phyloP scores from a whole-genome alignment of 768 basidiomycete species.

The Mycena galericulata region DNA sequence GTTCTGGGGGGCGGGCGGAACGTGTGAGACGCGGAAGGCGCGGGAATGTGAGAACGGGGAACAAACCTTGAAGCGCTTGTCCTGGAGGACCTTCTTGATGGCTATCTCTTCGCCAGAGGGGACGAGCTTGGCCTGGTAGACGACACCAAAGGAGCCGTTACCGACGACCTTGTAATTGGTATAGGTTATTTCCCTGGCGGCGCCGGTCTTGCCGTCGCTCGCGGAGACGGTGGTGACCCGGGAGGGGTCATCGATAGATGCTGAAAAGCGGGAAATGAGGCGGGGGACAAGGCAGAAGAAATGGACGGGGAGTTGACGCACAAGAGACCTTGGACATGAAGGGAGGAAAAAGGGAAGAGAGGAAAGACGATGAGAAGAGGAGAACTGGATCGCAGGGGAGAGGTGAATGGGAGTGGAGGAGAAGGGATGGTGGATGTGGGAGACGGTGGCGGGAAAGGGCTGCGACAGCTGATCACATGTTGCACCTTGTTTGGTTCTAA shows the following conservation, averaged over 20 bases:
- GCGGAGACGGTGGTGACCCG: constrained; percentile 96
- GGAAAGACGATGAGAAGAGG: constrained; percentile 17
- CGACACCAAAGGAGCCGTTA: constrained; percentile 99
- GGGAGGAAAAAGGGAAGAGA: constrained; percentile 25
- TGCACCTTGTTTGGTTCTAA: no score
- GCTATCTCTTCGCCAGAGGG: constrained; percentile 88
- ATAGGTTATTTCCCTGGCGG: constrained; percentile 89
- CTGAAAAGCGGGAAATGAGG: constrained; percentile 32
- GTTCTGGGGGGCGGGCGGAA: constrained; percentile 67
- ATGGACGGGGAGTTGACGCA: constrained; percentile 47
- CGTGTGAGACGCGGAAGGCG: neutral
- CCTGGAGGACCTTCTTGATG: constrained; percentile 99
- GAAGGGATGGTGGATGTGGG: constrained; percentile 24
- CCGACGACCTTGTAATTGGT: constrained; percentile 99
- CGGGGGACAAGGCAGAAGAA: constrained; percentile 6
- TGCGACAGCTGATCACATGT: neutral
- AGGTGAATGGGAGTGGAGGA: constrained; percentile 26
- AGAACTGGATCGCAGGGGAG: constrained; percentile 23
- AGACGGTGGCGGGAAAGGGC: neutral
- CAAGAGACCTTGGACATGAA: constrained; percentile 30
- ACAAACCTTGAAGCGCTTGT: constrained; percentile 99
- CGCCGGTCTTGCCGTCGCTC: constrained; percentile 93
- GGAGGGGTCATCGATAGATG: constrained; percentile 91
- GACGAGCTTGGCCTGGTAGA: constrained; percentile 94
- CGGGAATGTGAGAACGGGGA: constrained; percentile 11